Evolutionary conservation across 164 flowering plant species (phyloP).

Genomic region (Aristolochia fimbriata): DNA sequence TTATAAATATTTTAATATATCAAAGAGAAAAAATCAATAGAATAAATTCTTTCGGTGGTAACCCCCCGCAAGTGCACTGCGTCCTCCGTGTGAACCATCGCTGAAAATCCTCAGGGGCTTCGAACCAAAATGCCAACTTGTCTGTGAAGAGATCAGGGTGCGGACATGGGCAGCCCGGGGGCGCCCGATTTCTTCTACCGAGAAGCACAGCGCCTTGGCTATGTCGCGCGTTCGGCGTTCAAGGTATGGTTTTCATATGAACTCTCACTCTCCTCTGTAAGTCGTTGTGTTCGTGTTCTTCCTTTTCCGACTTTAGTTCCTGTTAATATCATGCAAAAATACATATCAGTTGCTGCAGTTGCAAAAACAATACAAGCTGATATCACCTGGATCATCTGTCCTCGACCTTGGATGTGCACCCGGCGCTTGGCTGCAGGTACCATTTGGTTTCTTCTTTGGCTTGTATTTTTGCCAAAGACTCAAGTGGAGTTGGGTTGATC

Average conservation of each 20-base stretch:
- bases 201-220: conserved; percentile 96
- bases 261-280: neutral
- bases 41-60: no score
- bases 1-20: no score
- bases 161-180: conserved; percentile 61
- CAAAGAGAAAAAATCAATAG: no score
- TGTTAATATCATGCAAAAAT: neutral
- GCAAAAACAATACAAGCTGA: conserved; percentile 72
- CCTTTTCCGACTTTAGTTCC: neutral
- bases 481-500: neutral
- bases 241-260: conserved; percentile 31
- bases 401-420: conserved; percentile 99
- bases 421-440: conserved; percentile 99
- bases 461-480: neutral
- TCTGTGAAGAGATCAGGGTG: no score
- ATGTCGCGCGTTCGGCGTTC: conserved; percentile 95
- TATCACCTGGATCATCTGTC: conserved; percentile 79
- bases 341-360: conserved; percentile 63
- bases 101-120: no score
- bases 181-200: conserved; percentile 89
- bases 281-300: neutral
- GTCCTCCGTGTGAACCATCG: no score
- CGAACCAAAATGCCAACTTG: no score
- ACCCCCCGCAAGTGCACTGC: no score
- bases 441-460: neutral